Base-by-base conservation (phyloP, 129 eudicot genomes). In the Lonicera japonica region DNA sequence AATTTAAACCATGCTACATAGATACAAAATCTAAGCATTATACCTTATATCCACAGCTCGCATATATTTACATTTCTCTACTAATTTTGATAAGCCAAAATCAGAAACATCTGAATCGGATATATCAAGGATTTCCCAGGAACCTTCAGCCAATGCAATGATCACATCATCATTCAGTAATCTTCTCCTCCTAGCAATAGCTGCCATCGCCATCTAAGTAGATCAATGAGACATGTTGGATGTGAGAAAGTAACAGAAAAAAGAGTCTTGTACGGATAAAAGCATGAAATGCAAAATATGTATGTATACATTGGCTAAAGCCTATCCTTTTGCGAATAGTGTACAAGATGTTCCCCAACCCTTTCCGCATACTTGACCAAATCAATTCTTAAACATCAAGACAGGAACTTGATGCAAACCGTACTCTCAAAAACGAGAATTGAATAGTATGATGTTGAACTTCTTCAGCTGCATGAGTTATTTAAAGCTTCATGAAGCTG, bases 171-270 rank as follows among this genome's bases (percentile, higher is more conserved):
- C 96, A 75, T 76, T 77, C 71, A 92, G 79, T 63, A 92, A 70
- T 74, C 79, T 82, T 76, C 98, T 85, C 80, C 98, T 80, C 75
- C 91, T 82, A 65, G 98, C 91, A 71, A 92, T 82, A 67, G 98
- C 96, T 36, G 85, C 69, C 59, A 92, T 66, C 54, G 87, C 79
- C 81, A 85, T 73, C 98, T 92, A 81, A n/a, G 38, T 47, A 58
- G 43, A 71, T 70, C 56, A 51, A 68, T 57, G 66, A 77, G 66
- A 43, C 14, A 41, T 29, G 52, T 43, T 53, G 13, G 45, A 76
- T 5, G 43, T 70, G 48, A 68, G 70, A 34, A 29, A 21, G 61
- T 50, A 46, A 17, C 25, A 55, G 51, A n/a, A 63, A 34, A 18
- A 25, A 24, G n/a, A n/a, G 13, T 9, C 50, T 57, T 18, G 5